Base-by-base conservation (phyloP, 805 yeast genomes). In the Kuraishia borneana region DNA sequence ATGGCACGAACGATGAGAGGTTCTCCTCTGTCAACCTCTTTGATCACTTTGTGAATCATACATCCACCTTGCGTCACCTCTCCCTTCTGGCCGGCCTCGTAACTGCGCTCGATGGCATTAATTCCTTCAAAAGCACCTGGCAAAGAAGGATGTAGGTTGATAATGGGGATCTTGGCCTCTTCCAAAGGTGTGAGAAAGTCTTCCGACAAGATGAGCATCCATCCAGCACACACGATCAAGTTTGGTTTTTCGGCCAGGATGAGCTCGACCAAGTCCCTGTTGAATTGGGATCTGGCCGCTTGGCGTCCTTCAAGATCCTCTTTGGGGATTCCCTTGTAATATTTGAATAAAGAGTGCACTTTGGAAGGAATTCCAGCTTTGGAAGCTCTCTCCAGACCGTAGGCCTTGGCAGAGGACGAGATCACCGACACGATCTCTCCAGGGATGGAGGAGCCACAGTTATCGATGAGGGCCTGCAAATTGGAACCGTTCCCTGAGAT, bases 41-140 rank as follows among this genome's bases (percentile, higher is more conserved):
- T 83, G 45, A 92, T 88, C n/a, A 92, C 97, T 50, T 81, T 74
- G 61, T 92, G 98, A 30, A 92, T 83, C 98, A 92, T 92, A 35
- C 92, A 83, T 2, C 98, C 98, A 12, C 94, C 95, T 42, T 70
- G 72, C 6, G 67, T 45, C 34, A 77, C 73, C 43, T 73, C 69
- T 6, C 95, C 95, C 19, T 73, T 74, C 50, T 88, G 95, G 26
- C 96, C 96, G 9, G 94, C 94, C 47, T 85, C 65, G 89, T 94
- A 92, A 1, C 96, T 95, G 49, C 97, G 67, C 47, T 92, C 96
- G 39, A 92, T 92, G 8, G 98, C 97, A 59, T 84, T 87, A 8
- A 94, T 89, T 4, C 98, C 98, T 38, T 89, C 97, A 63, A 89
- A 92, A 4, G 87, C 87, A 19, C 95, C 95, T 1, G 98, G 98